Percentiles rank a stretch among this genome's conserved stretches.
phyloP scores from a whole-genome alignment of 2,329 filamentous ascomycete genomes.

The Neonectria magnoliae region DNA sequence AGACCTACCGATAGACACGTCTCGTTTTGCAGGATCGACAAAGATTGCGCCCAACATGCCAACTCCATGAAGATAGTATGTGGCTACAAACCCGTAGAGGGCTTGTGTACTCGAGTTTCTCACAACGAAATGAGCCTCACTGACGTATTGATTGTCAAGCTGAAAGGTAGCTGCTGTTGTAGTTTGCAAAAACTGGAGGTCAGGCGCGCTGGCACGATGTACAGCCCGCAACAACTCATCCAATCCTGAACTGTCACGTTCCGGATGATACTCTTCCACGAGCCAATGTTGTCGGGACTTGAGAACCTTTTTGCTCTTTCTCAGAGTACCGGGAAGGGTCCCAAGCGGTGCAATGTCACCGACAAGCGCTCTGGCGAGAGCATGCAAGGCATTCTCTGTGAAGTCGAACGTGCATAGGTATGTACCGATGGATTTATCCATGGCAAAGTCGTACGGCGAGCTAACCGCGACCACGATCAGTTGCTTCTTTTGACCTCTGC shows the following conservation, averaged over 20 bases:
- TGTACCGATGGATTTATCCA: constrained; percentile 88
- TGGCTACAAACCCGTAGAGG: constrained; percentile 91
- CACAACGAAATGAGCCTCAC: constrained; percentile 90
- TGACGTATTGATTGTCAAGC: constrained; percentile 73
- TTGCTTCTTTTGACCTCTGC: constrained; percentile 84
- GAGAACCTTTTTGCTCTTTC: constrained; percentile 85
- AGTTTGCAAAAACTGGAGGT: constrained; percentile 74
- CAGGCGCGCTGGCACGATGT: constrained; percentile 72
- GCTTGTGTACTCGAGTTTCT: constrained; percentile 92
- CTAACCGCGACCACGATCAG: constrained; percentile 92
- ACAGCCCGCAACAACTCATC: constrained; percentile 79
- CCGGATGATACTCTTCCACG: constrained; percentile 86
- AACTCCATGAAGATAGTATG: constrained; percentile 78
- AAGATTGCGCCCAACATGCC: constrained; percentile 88
- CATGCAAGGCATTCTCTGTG: constrained; percentile 88
- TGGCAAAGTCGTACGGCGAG: constrained; percentile 95
- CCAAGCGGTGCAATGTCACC: constrained; percentile 74
- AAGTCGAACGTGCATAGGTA: constrained; percentile 98
- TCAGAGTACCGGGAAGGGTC: constrained; percentile 76
- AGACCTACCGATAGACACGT: constrained; percentile 89
- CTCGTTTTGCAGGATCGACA: constrained; percentile 86
- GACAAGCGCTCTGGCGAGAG: constrained; percentile 84
- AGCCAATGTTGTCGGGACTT: constrained; percentile 96
- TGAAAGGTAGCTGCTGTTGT: constrained; percentile 81
- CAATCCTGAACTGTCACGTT: constrained; percentile 78